Percentiles rank a stretch among this genome's conserved stretches.
Conservation (phyloP, 805 yeast species). For the Metschnikowia cerradonensis region DNA sequence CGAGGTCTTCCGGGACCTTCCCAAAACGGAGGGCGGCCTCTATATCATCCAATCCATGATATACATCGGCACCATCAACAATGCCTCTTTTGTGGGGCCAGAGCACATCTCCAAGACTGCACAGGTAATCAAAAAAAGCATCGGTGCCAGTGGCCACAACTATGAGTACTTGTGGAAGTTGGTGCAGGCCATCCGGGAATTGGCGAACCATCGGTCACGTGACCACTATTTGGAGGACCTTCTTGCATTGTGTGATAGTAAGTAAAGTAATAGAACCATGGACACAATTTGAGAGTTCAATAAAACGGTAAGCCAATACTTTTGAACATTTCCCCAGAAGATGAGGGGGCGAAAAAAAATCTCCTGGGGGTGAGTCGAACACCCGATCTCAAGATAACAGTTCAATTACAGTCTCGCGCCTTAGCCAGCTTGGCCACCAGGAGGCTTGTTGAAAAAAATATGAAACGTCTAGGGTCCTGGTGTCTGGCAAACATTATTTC, state of each 20-base stretch:
- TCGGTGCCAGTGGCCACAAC: constrained; percentile 83
- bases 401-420: constrained; percentile 48
- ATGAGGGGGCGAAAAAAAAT: constrained; percentile 17
- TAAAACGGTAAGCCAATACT: too few species aligned
- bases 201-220: constrained; percentile 18
- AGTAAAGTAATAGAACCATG: not conserved
- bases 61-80: constrained; percentile 79
- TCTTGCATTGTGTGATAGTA: not conserved
- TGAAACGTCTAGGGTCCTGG: too few species aligned
- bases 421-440: constrained; percentile 50
- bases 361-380: constrained; percentile 53
- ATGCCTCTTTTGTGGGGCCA: constrained; percentile 83
- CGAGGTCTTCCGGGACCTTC: constrained; percentile 12
- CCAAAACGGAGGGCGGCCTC: constrained; percentile 29
- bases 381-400: constrained; percentile 48
- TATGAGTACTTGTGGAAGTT: constrained; percentile 62
- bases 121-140: constrained; percentile 45
- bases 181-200: constrained; percentile 39
- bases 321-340: too few species aligned
- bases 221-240: constrained; percentile 38
- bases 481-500: too few species aligned
- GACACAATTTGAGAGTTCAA: too few species aligned
- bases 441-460: constrained; percentile 19
- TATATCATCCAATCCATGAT: constrained; percentile 53
- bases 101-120: constrained; percentile 62